A percentile compares a stretch with the other conserved stretches of the same genome.
Evolutionary conservation across 352 stramenopile species (phyloP).

Genomic region (Globisporangium sylvaticum): DNA sequence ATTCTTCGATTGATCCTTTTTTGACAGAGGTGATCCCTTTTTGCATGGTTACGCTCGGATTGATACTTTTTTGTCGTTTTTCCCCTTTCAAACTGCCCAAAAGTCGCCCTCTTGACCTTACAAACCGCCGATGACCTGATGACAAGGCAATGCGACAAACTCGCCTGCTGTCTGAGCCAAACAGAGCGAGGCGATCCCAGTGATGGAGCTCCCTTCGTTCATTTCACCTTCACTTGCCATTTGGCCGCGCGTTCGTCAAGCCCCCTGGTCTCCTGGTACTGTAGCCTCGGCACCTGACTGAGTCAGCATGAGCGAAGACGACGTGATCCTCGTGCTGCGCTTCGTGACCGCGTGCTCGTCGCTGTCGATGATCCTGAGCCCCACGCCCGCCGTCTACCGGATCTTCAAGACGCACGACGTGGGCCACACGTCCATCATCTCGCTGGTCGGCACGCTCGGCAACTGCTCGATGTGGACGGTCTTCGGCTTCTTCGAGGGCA

Average conservation of each 20-base stretch:
- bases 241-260: background rate
- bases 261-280: background rate
- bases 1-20: too few relatives aligned
- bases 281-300: background rate
- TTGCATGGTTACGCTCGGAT: too few relatives aligned
- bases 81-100: too few relatives aligned
- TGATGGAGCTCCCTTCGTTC: background rate
- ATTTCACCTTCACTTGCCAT: background rate
- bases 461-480: conserved; percentile 48
- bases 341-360: conserved; percentile 20
- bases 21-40: too few relatives aligned
- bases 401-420: conserved; percentile 33
- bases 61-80: too few relatives aligned
- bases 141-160: background rate
- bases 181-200: background rate
- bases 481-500: conserved; percentile 32
- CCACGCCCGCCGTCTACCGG: conserved; percentile 30
- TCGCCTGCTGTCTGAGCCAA: background rate
- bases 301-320: background rate
- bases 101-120: too few relatives aligned
- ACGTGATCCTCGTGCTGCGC: conserved; percentile 14
- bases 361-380: conserved; percentile 38
- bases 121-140: background rate
- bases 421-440: conserved; percentile 44
- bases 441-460: conserved; percentile 40